Evolutionary conservation across 2,329 filamentous ascomycete species (phyloP).

Genomic region (Microsporum ferrugineum): DNA sequence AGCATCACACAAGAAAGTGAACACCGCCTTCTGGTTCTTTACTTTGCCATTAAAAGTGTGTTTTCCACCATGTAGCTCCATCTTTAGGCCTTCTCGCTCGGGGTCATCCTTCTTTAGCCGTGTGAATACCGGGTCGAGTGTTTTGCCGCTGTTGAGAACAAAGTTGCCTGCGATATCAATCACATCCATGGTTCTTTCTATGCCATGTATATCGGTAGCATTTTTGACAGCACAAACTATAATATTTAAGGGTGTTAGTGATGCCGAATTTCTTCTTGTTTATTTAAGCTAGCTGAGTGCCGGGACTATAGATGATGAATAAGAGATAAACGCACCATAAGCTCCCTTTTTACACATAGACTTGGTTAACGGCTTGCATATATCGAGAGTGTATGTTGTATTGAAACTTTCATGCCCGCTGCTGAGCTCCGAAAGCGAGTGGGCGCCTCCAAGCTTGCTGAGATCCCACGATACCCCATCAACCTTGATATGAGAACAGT

Average conservation of each 20-base stretch:
- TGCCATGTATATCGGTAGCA: conserved; percentile 15
- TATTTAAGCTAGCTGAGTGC: not conserved
- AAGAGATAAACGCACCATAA: conserved; percentile 8
- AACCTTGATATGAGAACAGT: conserved; percentile 20
- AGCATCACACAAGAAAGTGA: conserved; percentile 73
- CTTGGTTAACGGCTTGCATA: conserved; percentile 58
- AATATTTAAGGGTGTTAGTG: not conserved
- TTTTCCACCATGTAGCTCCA: conserved; percentile 51
- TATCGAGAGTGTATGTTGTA: conserved; percentile 69
- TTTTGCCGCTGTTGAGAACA: conserved; percentile 12
- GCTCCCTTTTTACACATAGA: conserved; percentile 13
- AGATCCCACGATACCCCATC: conserved; percentile 22
- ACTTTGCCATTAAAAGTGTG: conserved; percentile 24
- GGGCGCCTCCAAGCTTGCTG: conserved; percentile 20
- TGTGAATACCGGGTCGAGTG: conserved; percentile 47
- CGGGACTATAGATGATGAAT: not conserved
- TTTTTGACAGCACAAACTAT: conserved; percentile 16
- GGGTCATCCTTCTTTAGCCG: conserved; percentile 52
- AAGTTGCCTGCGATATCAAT: conserved; percentile 24
- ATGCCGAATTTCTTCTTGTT: not conserved
- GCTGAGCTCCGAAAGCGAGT: conserved; percentile 13
- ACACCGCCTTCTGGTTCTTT: conserved; percentile 56
- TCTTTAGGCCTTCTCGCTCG: conserved; percentile 57
- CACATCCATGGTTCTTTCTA: conserved; percentile 18
- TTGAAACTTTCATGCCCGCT: conserved; percentile 39